These are phyloP conservation scores for Vickermania spadyakhi DNA, from an alignment of 208 protist species.

Conservation along the genomic window DNA sequence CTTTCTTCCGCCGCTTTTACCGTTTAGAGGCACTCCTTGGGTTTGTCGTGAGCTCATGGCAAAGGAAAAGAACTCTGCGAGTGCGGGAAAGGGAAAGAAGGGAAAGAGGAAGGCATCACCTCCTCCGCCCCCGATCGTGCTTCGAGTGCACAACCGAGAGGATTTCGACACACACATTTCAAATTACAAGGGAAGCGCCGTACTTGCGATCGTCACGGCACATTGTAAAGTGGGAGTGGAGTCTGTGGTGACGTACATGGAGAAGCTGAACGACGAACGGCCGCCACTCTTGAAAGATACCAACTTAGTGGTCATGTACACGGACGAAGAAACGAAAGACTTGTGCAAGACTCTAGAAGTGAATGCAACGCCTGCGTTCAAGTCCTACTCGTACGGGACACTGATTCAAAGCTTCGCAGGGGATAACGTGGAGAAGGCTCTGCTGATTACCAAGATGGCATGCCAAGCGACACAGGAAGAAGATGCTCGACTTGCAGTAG, in stretches of 20 bases:
- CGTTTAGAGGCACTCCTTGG: too few relatives aligned
- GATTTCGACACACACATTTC: conserved; percentile 40
- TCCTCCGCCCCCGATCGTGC: conserved; percentile 45
- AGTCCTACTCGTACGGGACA: conserved; percentile 51
- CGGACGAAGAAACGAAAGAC: conserved; percentile 16
- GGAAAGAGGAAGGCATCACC: conserved; percentile 29
- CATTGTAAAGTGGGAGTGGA: conserved; percentile 33
- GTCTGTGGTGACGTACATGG: conserved; percentile 34
- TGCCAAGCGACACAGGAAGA: conserved; percentile 19
- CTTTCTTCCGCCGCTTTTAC: too few relatives aligned
- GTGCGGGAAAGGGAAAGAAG: conserved; percentile 10
- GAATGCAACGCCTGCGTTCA: conserved; percentile 31
- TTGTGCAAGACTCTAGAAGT: conserved; percentile 40
- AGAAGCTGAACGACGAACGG: conserved; percentile 62
- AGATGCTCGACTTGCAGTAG: conserved; percentile 17
- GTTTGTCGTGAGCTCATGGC: not conserved
- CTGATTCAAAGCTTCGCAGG: conserved; percentile 36
- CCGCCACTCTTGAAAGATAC: conserved; percentile 20
- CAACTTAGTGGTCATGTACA: conserved; percentile 56
- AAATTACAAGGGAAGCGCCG: conserved; percentile 20
- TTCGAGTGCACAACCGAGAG: conserved; percentile 26
- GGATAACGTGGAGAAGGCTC: conserved; percentile 63
- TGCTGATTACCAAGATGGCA: conserved; percentile 50
- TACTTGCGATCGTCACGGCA: conserved; percentile 51
- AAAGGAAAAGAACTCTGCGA: conserved; percentile 4